Conservation (phyloP, 2,329 filamentous ascomycete genomes). For the Pestalotiopsis sp. region DNA sequence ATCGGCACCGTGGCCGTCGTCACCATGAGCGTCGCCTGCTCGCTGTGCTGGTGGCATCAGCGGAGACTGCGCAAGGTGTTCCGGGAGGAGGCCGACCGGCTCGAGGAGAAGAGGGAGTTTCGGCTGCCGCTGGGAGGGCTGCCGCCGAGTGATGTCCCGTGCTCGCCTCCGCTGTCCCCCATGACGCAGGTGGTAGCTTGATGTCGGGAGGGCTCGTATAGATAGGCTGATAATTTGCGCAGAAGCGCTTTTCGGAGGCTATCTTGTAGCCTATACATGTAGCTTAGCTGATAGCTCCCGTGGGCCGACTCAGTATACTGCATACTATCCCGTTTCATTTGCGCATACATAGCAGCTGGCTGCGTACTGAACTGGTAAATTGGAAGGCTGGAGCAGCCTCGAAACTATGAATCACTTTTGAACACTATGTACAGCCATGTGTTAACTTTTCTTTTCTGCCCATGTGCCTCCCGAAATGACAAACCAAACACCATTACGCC, state of each 20-base stretch:
- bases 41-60: constrained; percentile 36
- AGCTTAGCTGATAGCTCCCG: too few species aligned
- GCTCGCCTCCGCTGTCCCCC: not conserved
- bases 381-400: too few species aligned
- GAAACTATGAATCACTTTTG: too few species aligned
- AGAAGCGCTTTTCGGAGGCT: too few species aligned
- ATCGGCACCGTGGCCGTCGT: constrained; percentile 27
- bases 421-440: too few species aligned
- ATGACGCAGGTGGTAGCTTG: not conserved
- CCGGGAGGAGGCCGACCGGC: constrained; percentile 29
- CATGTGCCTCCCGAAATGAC: not conserved
- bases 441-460: too few species aligned
- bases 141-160: not conserved
- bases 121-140: not conserved
- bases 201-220: not conserved
- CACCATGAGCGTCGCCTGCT: constrained; percentile 27
- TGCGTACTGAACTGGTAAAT: too few species aligned
- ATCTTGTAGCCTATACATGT: too few species aligned
- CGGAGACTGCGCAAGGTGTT: constrained; percentile 31
- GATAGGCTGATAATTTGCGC: not conserved
- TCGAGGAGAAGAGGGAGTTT: constrained; percentile 16
- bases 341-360: too few species aligned
- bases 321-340: too few species aligned
- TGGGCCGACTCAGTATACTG: too few species aligned
- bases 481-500: constrained; percentile 2